phyloP scores from a whole-genome alignment of 345 rosid genomes.

The Garcia nutans region DNA sequence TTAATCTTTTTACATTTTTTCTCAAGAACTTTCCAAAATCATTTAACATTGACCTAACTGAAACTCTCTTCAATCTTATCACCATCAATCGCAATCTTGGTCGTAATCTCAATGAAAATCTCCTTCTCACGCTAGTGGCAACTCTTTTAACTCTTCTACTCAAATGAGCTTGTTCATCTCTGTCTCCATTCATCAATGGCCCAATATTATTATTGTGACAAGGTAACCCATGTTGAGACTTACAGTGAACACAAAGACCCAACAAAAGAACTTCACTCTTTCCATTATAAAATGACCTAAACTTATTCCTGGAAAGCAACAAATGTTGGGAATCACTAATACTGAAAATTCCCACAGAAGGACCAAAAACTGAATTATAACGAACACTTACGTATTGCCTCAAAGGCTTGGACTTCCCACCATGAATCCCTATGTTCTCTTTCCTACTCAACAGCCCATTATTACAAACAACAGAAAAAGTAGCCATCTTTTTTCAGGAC shows the following conservation, averaged over 20 bases:
- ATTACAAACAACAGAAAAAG: slow-evolving; percentile 52
- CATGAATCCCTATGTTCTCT: slow-evolving; percentile 24
- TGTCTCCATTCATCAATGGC: slow-evolving; percentile 31
- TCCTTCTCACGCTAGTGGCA: slow-evolving; percentile 34
- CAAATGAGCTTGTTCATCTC: slow-evolving; percentile 31
- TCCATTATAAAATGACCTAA: slow-evolving; percentile 33
- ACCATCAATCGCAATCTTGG: slow-evolving; percentile 65
- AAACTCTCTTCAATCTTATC: slow-evolving; percentile 48
- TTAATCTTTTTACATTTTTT: slow-evolving; percentile 55
- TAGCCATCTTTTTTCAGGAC: slow-evolving; percentile 41
- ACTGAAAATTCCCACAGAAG: slow-evolving; percentile 24
- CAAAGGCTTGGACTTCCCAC: slow-evolving; percentile 30
- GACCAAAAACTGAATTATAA: slow-evolving; percentile 23
- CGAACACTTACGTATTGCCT: slow-evolving; percentile 28
- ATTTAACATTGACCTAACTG: slow-evolving; percentile 47
- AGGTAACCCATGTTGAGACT: slow-evolving; percentile 35
- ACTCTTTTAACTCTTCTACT: slow-evolving; percentile 23
- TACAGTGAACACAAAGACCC: slow-evolving; percentile 34
- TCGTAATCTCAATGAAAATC: slow-evolving; percentile 59
- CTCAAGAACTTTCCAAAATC: slow-evolving; percentile 49
- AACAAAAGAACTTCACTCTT: slow-evolving; percentile 24
- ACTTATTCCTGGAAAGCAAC: slow-evolving; percentile 34
- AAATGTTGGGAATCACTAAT: slow-evolving; percentile 28
- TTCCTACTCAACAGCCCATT: slow-evolving; percentile 41
- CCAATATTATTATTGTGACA: slow-evolving; percentile 41